Evolutionary conservation across 495 filamentous ascomycete species (phyloP).

Genomic region (Aspergillus taichungensis): DNA sequence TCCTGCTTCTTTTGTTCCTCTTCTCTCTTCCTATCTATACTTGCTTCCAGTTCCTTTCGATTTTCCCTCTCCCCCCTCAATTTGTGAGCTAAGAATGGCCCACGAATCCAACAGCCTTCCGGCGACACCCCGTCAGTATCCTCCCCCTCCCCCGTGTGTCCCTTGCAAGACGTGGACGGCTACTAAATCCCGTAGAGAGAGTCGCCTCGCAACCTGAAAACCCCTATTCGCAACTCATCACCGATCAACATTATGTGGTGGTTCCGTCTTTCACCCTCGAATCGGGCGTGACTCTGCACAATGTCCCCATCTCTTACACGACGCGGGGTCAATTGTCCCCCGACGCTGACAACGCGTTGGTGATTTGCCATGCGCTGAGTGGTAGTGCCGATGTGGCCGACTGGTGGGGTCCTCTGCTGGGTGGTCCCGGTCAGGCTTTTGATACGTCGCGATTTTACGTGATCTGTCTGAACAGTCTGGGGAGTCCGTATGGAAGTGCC

Average conservation of each 20-base stretch:
- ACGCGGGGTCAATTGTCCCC: slow-evolving; percentile 69
- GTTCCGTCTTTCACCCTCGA: slow-evolving; percentile 90
- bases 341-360: slow-evolving; percentile 78
- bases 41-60: no score
- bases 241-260: slow-evolving; percentile 74
- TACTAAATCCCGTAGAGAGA: slow-evolving; percentile 61
- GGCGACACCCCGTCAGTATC: no score
- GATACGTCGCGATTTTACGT: slow-evolving; percentile 90
- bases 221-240: slow-evolving; percentile 78
- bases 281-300: slow-evolving; percentile 74
- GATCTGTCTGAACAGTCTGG: slow-evolving; percentile 90
- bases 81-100: no score
- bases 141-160: no score
- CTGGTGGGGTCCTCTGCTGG: slow-evolving; percentile 96
- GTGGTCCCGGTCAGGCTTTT: slow-evolving; percentile 82
- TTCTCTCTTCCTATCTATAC: no score
- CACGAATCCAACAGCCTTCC: no score
- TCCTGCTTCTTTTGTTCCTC: no score
- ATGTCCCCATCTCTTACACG: slow-evolving; percentile 92
- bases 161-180: slow-evolving; percentile 16
- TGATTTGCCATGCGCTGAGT: slow-evolving; percentile 94
- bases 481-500: slow-evolving; percentile 92
- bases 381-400: slow-evolving; percentile 93
- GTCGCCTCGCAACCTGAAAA: slow-evolving; percentile 73
- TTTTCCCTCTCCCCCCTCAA: no score